Conservation (phyloP, 129 eudicot species). For the Pittosporum tobira region DNA sequence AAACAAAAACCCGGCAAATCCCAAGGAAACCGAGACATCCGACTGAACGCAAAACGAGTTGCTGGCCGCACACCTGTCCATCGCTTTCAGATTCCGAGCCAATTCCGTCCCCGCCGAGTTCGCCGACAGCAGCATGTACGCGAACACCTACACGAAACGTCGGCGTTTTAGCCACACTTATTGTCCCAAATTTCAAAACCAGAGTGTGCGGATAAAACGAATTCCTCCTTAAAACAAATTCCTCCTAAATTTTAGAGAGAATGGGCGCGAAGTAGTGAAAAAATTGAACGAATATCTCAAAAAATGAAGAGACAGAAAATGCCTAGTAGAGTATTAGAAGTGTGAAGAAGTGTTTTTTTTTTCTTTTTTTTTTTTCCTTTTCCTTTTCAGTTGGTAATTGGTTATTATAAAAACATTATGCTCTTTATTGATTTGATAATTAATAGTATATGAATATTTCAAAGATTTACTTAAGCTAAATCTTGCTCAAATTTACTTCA, state of each 20-base stretch:
- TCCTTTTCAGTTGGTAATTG: no score
- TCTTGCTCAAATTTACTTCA: no score
- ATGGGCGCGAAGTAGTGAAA: neutral
- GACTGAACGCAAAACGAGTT: conserved; percentile 58
- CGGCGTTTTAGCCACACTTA: conserved; percentile 9
- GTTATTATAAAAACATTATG: no score
- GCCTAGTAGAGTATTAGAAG: no score
- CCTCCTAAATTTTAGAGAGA: conserved; percentile 1
- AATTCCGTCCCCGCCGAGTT: conserved; percentile 59
- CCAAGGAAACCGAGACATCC: conserved; percentile 51
- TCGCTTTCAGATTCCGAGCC: conserved; percentile 38
- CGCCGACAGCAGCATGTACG: conserved; percentile 67
- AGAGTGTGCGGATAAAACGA: neutral
- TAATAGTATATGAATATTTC: no score
- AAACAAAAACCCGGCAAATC: conserved; percentile 62
- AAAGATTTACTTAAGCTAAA: no score
- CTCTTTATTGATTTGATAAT: no score
- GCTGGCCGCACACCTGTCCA: conserved; percentile 48
- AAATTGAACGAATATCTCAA: no score
- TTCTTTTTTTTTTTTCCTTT: no score
- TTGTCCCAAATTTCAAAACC: conserved; percentile 1
- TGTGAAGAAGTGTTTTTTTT: no score
- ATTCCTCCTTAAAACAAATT: neutral
- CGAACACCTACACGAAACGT: conserved; percentile 45
- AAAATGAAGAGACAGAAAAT: no score